phyloP scores from a whole-genome alignment of 371 early-diverging fungal genomes.

The Amoeboaphelidium protococcarum region DNA sequence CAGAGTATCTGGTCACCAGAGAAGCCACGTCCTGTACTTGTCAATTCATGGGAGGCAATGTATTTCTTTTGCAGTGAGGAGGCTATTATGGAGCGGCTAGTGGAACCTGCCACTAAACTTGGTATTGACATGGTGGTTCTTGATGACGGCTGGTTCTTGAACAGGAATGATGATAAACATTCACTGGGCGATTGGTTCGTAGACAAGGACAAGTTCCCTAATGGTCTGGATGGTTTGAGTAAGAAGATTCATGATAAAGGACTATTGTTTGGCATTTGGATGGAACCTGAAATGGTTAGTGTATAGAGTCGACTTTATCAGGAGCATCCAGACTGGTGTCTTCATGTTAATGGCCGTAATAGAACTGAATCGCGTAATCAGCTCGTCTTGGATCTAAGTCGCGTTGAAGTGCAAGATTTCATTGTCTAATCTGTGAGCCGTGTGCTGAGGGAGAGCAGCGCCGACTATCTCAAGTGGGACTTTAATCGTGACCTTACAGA shows the following conservation, averaged over 20 bases:
- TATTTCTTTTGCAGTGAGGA: slow-evolving; percentile 10
- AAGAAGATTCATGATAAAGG: not conserved
- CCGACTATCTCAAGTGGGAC: slow-evolving; percentile 21
- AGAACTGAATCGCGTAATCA: slow-evolving; percentile 12
- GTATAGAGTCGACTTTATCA: slow-evolving; percentile 16
- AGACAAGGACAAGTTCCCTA: not conserved
- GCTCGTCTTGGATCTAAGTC: slow-evolving; percentile 11
- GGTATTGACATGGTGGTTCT: slow-evolving; percentile 17
- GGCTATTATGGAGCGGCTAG: slow-evolving; percentile 8
- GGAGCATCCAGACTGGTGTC: slow-evolving; percentile 18
- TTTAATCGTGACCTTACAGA: slow-evolving; percentile 17
- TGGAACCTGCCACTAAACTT: slow-evolving; percentile 8
- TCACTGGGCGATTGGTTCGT: slow-evolving; percentile 1
- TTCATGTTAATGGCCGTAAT: slow-evolving; percentile 8
- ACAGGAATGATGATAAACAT: slow-evolving; percentile 6
- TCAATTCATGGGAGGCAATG: slow-evolving; percentile 19
- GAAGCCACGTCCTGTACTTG: slow-evolving; percentile 8
- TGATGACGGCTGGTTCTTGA: slow-evolving; percentile 10
- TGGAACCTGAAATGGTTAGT: slow-evolving; percentile 13
- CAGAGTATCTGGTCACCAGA: too few species aligned
- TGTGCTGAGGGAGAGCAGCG: slow-evolving; percentile 6
- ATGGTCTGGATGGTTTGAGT: not conserved
- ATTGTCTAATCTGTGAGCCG: slow-evolving; percentile 3
- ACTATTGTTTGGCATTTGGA: not conserved
- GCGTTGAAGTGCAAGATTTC: slow-evolving; percentile 10